phyloP scores from a whole-genome alignment of 73 alveolate genomes.

The Paramecium caudatum region DNA sequence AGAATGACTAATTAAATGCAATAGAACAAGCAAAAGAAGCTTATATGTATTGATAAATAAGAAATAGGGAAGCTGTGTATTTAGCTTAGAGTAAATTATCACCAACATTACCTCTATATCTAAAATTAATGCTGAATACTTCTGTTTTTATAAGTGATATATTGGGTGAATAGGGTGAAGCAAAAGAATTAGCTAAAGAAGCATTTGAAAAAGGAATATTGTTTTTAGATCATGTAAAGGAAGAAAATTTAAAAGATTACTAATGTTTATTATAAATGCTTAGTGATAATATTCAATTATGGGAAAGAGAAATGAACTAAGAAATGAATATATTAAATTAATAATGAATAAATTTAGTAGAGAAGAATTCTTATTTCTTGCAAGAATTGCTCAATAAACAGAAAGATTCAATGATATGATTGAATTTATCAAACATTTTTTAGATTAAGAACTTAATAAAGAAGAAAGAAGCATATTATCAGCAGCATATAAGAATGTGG shows the following conservation, averaged over 20 bases:
- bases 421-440: conserved; percentile 82
- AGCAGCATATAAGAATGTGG: conserved; percentile 91
- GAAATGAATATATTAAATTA: conserved; percentile 18
- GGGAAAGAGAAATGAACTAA: not conserved
- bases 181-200: conserved; percentile 89
- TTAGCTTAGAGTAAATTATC: conserved; percentile 85
- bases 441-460: conserved; percentile 80
- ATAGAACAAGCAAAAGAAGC: conserved; percentile 88
- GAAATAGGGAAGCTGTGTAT: conserved; percentile 82
- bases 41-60: conserved; percentile 77
- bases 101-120: conserved; percentile 93
- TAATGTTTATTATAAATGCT: conserved; percentile 88
- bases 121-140: conserved; percentile 91
- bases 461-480: conserved; percentile 93
- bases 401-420: conserved; percentile 93
- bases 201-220: conserved; percentile 91
- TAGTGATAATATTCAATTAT: conserved; percentile 85
- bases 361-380: conserved; percentile 83
- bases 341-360: conserved; percentile 74
- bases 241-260: conserved; percentile 93
- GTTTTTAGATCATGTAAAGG: conserved; percentile 89
- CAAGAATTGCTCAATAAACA: conserved; percentile 86
- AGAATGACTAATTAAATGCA: conserved; percentile 86
- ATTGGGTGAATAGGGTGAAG: conserved; percentile 83
- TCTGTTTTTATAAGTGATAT: conserved; percentile 95